Base-by-base conservation (phyloP, 2,329 filamentous ascomycete genomes). In the Phaeophleospora eucalypticola region DNA sequence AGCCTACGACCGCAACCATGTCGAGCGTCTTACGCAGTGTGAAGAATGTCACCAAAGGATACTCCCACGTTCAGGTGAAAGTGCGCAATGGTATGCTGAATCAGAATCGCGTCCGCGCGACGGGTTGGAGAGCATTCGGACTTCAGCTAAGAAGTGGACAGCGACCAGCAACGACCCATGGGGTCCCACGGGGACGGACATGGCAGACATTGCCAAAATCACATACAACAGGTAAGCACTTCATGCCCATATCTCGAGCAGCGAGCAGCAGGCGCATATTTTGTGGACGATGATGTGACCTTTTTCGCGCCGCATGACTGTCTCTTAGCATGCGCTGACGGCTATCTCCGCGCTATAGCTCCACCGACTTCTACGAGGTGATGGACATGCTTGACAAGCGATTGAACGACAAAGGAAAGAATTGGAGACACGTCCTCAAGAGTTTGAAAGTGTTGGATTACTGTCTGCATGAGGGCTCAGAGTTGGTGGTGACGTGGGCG, bases 341-440 rank as follows among this genome's bases (percentile, higher is more conserved):
- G 12, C 15, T 43, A 43, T 50, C 36, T 48, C 17, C 14, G 16
- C 36, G 21, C 17, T 40, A 48, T 60, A 95, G 91, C 65, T 90
- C 89, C 29, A 91, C 86, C 70, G 93, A 97, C 68, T 98, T 98
- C 74, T 95, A 95, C 74, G 91, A 98, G 68, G 96, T 98, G 63
- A 95, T 98, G 85, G 93, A 98, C 69, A 98, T 98, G 89, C 78
- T 98, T 58, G 93, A 98, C 72, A 97, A 97, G 76, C 86, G 93
- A 58, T 75, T 98, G 64, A 98, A 98, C 63, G 93, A 98, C 71
- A 97, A 98, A 71, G 93, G 93, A 65, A 98, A 97, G 78, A 98
- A 98, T 68, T 98, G 93, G 93, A 84, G 93, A 61, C 93, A 98
- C 68, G 93, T 98, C 10, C 75, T 98, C 50, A 98, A 98, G 72